These are phyloP conservation scores for Cyberlindnera subsufficiens DNA, from an alignment of 805 yeast species.

Conservation along the genomic window DNA sequence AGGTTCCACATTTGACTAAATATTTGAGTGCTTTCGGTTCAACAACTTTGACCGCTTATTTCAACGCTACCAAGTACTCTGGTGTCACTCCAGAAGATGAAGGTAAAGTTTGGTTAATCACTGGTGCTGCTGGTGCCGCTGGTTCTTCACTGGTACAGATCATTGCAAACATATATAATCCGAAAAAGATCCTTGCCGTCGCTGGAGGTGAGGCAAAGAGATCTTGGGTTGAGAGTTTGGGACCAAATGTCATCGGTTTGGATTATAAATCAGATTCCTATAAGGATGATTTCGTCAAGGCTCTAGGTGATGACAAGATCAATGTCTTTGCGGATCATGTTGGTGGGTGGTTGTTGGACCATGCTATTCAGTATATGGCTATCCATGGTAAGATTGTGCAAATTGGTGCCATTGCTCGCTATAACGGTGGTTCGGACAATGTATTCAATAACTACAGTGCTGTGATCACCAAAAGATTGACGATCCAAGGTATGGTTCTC, in stretches of 20 bases:
- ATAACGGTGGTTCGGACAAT: slow-evolving; percentile 33
- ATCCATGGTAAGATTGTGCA: slow-evolving; percentile 42
- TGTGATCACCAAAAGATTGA: slow-evolving; percentile 45
- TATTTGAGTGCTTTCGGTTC: slow-evolving; percentile 47
- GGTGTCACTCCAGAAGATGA: slow-evolving; percentile 33
- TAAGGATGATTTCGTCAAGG: slow-evolving; percentile 29
- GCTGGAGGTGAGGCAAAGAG: slow-evolving; percentile 56
- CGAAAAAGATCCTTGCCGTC: slow-evolving; percentile 52
- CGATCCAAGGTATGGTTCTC: slow-evolving; percentile 48
- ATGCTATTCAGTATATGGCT: slow-evolving; percentile 31
- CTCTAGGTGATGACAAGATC: slow-evolving; percentile 41
- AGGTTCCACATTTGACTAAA: slow-evolving; percentile 29
- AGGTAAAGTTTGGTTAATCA: slow-evolving; percentile 43
- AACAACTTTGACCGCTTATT: slow-evolving; percentile 58
- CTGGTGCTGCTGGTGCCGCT: slow-evolving; percentile 76
- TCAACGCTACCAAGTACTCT: slow-evolving; percentile 47
- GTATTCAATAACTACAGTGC: slow-evolving; percentile 34
- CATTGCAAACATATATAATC: slow-evolving; percentile 46
- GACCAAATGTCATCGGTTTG: slow-evolving; percentile 44
- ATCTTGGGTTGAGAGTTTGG: slow-evolving; percentile 46
- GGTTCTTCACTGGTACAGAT: slow-evolving; percentile 55
- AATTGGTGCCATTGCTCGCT: slow-evolving; percentile 61
- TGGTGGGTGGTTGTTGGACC: slow-evolving; percentile 53
- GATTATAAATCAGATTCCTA: slow-evolving; percentile 45
- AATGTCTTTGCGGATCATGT: slow-evolving; percentile 58